These are phyloP conservation scores for Yarrowia bubula DNA, from an alignment of 805 yeast species.

Conservation along the genomic window DNA sequence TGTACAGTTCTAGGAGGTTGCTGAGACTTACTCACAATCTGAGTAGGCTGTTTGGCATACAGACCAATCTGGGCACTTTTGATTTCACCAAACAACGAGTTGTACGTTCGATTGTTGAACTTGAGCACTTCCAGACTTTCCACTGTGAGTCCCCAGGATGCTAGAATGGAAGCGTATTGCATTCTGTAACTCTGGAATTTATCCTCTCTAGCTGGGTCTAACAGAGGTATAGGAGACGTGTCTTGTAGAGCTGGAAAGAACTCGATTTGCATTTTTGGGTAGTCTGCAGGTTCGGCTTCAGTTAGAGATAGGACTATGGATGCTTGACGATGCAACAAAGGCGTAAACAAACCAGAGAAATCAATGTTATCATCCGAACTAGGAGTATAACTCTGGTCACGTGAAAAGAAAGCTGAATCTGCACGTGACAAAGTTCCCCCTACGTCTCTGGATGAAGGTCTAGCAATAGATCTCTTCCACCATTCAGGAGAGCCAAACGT, in stretches of 20 bases:
- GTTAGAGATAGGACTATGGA: not conserved
- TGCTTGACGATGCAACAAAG: not conserved
- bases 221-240: constrained; percentile 39
- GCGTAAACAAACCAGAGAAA: constrained; percentile 9
- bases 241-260: constrained; percentile 5
- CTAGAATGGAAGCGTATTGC: constrained; percentile 74
- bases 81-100: constrained; percentile 31
- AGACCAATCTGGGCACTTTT: constrained; percentile 34
- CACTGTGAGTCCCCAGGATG: constrained; percentile 80
- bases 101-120: constrained; percentile 48
- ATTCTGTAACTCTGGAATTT: constrained; percentile 50
- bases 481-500: constrained; percentile 21
- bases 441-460: not conserved
- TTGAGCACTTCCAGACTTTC: constrained; percentile 75
- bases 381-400: constrained; percentile 3
- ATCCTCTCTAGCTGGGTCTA: constrained; percentile 43
- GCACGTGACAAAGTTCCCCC: not conserved
- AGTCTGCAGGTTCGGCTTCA: not conserved
- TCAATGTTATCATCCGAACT: constrained; percentile 4
- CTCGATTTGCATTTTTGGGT: constrained; percentile 18
- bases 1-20: constrained; percentile 17
- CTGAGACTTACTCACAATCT: not conserved
- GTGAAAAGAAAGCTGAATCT: not conserved
- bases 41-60: not conserved
- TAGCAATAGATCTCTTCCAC: not conserved